Conservation (phyloP, 2,329 filamentous ascomycete genomes). For the Aschersonia sp. region DNA sequence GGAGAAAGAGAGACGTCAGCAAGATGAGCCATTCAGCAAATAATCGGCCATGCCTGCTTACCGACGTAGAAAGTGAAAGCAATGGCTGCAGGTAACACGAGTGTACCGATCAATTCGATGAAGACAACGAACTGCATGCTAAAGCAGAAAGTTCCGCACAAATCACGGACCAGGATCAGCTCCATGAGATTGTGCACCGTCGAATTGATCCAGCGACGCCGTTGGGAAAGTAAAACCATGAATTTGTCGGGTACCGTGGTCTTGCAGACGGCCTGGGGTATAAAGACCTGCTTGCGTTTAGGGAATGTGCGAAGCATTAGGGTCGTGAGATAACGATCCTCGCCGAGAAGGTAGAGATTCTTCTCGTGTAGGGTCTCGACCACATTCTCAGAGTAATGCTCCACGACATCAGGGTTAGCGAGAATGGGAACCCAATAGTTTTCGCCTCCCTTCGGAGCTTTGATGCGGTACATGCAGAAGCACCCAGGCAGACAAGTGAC, state of each 20-base stretch:
- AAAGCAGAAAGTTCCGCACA: conserved; percentile 98
- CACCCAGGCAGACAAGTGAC: conserved; percentile 96
- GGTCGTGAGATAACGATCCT: conserved; percentile 90
- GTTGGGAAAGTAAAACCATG: conserved; percentile 81
- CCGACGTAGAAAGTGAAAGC: conserved; percentile 93
- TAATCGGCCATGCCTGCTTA: conserved; percentile 31
- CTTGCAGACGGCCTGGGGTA: conserved; percentile 97
- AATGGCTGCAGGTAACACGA: conserved; percentile 91
- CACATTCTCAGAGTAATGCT: conserved; percentile 98
- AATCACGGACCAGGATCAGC: conserved; percentile 82
- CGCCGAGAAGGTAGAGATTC: conserved; percentile 80
- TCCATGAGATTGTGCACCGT: conserved; percentile 99
- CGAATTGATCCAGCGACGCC: conserved; percentile 97
- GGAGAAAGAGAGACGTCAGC: background rate
- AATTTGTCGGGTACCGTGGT: conserved; percentile 92
- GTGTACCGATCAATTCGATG: conserved; percentile 84
- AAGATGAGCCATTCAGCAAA: background rate
- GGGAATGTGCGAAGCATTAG: conserved; percentile 98
- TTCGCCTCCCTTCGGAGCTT: conserved; percentile 92
- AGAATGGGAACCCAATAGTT: conserved; percentile 99
- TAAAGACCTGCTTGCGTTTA: conserved; percentile 97
- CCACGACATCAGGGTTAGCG: conserved; percentile 94
- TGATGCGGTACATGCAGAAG: conserved; percentile 99
- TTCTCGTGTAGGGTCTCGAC: conserved; percentile 98
- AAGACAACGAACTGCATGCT: conserved; percentile 99